Evolutionary conservation across 768 basidiomycete genomes (phyloP), one percentile per base, ranked within the genome.

Genomic region (Coprinopsis cinerea): DNA sequence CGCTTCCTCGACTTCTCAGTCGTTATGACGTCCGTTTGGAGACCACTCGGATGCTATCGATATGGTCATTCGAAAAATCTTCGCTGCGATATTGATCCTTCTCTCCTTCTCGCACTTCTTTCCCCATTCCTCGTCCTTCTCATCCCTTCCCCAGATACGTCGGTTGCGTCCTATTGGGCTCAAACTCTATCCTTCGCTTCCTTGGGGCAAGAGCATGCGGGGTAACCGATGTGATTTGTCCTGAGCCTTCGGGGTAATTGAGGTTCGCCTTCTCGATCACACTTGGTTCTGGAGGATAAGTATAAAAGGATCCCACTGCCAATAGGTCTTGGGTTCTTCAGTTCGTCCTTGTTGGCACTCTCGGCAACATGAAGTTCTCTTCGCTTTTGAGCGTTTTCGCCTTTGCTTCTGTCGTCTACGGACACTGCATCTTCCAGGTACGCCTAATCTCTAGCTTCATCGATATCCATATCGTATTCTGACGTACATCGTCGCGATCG

Each of bases 351-450:
- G 11, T 20, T 17, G 23, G 23, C 22, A n/a, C n/a, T n/a, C n/a
- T n/a, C n/a, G n/a, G n/a, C 10, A 40, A 39, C 3, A 51, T 51
- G 50, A 51, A 40, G 50, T 10, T 44, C 17, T 39, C 50, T 4
- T 28, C 44, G 11, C 22, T 32, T 3, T 40, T 51, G 36, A 17
- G 25, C 25, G 1, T 26, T 27, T 30, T 51, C 7, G 44, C 50
- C 10, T 51, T 51, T 36, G 50, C 50, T 9, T 36, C 43, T 18
- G 44, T 51, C 2, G 50, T 44, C n/a, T 51, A 51, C 20, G 50
- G 50, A n/a, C 50, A 51, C 32, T 46, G 44, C 5, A 51, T 51
- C 37, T 51, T 51, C 42, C 50, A 51, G 36, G 50, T 51, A 51
- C 7, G 9, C 26, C 3, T 14, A 5, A 2, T 11, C 9, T 36